phyloP scores from a whole-genome alignment of 148 eudicot genomes.

The Pharnaceum exiguum region DNA sequence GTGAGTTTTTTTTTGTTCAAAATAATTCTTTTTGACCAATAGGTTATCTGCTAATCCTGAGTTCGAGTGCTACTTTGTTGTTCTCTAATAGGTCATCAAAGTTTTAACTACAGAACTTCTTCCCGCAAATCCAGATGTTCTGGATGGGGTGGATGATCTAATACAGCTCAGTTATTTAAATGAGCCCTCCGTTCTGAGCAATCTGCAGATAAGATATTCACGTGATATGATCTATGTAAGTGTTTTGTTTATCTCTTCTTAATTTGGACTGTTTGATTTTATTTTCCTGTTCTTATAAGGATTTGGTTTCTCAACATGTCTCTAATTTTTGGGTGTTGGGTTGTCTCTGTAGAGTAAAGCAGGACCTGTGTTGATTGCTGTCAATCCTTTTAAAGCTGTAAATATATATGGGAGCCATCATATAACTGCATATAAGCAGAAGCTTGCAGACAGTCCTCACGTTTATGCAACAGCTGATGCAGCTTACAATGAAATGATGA shows the following conservation, averaged over 20 bases:
- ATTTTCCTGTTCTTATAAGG: conserved; percentile 11
- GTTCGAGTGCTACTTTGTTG: conserved; percentile 8
- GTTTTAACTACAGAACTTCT: conserved; percentile 55
- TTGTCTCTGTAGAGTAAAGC: conserved; percentile 62
- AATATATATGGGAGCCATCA: conserved; percentile 56
- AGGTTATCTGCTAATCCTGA: conserved; percentile 9
- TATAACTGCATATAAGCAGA: conserved; percentile 57
- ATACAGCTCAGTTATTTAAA: conserved; percentile 89
- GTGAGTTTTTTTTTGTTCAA: conserved; percentile 41
- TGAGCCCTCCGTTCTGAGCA: conserved; percentile 91
- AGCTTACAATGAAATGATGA: conserved; percentile 79
- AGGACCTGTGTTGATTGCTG: conserved; percentile 85
- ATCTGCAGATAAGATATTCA: conserved; percentile 68
- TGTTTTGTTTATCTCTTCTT: background rate
- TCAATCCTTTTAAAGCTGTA: conserved; percentile 86
- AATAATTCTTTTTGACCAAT: conserved; percentile 3
- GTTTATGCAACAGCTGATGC: conserved; percentile 70
- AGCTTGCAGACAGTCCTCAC: conserved; percentile 80
- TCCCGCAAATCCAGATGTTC: conserved; percentile 91
- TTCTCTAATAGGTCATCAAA: conserved; percentile 43
- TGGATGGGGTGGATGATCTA: conserved; percentile 89
- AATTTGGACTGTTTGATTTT: background rate
- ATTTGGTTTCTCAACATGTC: background rate
- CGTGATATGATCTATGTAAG: conserved; percentile 71
- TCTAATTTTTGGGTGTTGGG: background rate